These are phyloP conservation scores for Arachnopeziza araneosa DNA, from an alignment of 2,329 filamentous ascomycete genomes.

Conservation along the genomic window DNA sequence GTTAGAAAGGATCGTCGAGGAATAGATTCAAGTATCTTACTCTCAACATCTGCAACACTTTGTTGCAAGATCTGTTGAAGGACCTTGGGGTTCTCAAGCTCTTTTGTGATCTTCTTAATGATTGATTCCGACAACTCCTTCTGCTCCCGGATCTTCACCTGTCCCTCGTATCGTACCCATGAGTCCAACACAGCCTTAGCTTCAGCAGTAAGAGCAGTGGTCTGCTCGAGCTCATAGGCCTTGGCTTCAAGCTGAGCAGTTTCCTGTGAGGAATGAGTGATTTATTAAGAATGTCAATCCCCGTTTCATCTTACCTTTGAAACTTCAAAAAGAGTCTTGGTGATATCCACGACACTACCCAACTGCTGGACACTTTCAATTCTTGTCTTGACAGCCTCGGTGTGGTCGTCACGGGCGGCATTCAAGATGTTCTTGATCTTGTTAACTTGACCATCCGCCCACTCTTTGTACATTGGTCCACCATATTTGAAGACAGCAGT, in stretches of 20 bases:
- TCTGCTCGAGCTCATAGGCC: constrained; percentile 96
- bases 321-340: constrained; percentile 94
- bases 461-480: constrained; percentile 86
- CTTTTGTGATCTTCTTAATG: constrained; percentile 97
- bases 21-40: constrained; percentile 46
- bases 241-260: constrained; percentile 93
- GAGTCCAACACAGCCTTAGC: constrained; percentile 95
- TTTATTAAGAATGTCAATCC: neutral
- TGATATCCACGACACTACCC: constrained; percentile 88
- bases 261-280: constrained; percentile 45
- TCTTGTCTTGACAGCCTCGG: constrained; percentile 86
- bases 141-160: constrained; percentile 99
- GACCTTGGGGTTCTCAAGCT: constrained; percentile 95
- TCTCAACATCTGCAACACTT: constrained; percentile 93
- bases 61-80: constrained; percentile 98
- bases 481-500: constrained; percentile 87
- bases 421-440: constrained; percentile 97
- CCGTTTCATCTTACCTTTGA: constrained; percentile 68
- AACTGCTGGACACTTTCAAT: constrained; percentile 95
- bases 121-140: constrained; percentile 86
- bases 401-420: constrained; percentile 89
- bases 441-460: constrained; percentile 81
- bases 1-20: constrained; percentile 31
- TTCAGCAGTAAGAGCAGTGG: constrained; percentile 84
- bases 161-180: constrained; percentile 97